Evolutionary conservation across 345 rosid genomes (phyloP), one percentile per base, ranked within the genome.

Genomic region (Brassica rapa): DNA sequence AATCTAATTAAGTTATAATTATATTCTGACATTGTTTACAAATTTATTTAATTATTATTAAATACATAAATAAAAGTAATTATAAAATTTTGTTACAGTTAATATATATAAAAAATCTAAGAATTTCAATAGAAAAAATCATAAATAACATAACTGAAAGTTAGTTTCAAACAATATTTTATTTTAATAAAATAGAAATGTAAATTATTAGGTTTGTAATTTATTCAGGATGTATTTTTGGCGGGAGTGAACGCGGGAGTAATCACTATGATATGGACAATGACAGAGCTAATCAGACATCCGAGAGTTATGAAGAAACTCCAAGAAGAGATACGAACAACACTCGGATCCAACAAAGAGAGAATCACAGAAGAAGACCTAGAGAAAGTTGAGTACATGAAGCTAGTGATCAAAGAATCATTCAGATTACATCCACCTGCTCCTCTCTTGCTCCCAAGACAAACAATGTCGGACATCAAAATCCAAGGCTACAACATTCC

Each of bases 271-370:
- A 65, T 53, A 51, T 87, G 91, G 95, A 84, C 88, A 14, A 46
- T 46, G 53, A 46, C 53, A 46, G 3, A 87, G 75, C 81, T 89
- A 1, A n/a, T 3, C 0, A 86, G 71, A 75, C 82, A 84, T 15
- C 88, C 87, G 4, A 81, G 75, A 71, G 62, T 83, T 49, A 81
- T 88, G 90, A 79, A 83, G 51, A 91, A 84, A 83, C 88, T 81
- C 12, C 89, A 87, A 66, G 80, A 81, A 3, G 89, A 88, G 77
- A 74, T 89, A 12, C 68, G 92, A 81, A 56, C 57, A 30, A 14
- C 49, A 5, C 61, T 84, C 0, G 82, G 85, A 21, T 1, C 49
- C 35, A 75, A 76, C 21, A 85, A 64, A 80, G 77, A 60, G 16
- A 79, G 14, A 24, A 68, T 79, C 46, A 73, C 82, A 57, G 73